Evolutionary conservation across 2,329 filamentous ascomycete species (phyloP).

Genomic region (Colletotrichum horii): DNA sequence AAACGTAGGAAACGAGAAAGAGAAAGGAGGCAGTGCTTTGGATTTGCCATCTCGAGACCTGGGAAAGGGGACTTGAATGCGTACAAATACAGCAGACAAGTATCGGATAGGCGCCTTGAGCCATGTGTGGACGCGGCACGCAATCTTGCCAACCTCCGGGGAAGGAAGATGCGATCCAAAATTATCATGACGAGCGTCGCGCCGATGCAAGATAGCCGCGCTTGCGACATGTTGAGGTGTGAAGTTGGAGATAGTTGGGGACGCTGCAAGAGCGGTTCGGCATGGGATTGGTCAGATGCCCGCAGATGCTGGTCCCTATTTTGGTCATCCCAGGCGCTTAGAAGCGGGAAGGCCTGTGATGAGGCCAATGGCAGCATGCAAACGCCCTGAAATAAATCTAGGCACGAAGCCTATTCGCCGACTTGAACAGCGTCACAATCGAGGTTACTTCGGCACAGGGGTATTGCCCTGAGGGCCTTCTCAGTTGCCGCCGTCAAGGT

Average conservation of each 20-base stretch:
- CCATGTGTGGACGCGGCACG: neutral
- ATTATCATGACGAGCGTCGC: slow-evolving; percentile 19
- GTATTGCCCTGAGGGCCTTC: neutral
- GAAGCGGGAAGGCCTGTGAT: neutral
- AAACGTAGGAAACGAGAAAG: neutral
- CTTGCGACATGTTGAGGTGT: slow-evolving; percentile 1
- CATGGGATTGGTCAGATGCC: slow-evolving; percentile 9
- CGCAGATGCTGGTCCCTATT: slow-evolving; percentile 11
- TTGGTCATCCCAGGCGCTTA: slow-evolving; percentile 18
- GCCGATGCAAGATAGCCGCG: slow-evolving; percentile 23
- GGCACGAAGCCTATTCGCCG: neutral
- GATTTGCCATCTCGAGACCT: neutral
- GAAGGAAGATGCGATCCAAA: neutral
- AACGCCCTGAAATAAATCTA: neutral
- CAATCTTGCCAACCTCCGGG: neutral
- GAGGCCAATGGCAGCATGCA: neutral
- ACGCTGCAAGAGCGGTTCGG: neutral
- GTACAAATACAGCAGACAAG: slow-evolving; percentile 9
- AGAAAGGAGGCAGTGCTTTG: neutral
- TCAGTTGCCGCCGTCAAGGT: neutral
- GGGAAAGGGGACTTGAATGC: neutral
- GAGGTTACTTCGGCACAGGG: neutral
- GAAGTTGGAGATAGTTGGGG: neutral
- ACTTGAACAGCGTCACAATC: neutral
- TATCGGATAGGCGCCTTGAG: neutral